Conservation (phyloP, 306 rosid species). For the Vigna radiata region DNA sequence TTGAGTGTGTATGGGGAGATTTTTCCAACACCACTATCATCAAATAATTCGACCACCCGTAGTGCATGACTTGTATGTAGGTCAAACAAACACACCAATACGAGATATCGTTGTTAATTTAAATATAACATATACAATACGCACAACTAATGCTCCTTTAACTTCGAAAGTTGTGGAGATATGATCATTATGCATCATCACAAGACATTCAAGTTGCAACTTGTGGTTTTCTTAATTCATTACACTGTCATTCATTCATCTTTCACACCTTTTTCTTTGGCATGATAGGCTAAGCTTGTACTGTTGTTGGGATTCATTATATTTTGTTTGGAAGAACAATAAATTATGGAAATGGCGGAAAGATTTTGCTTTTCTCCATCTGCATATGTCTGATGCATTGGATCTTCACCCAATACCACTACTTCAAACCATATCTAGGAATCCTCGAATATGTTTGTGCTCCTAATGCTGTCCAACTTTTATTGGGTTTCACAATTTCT, state of each 20-base stretch:
- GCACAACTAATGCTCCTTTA: constrained; percentile 14
- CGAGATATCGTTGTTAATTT: constrained; percentile 13
- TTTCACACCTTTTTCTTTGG: neutral
- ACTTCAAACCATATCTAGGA: neutral
- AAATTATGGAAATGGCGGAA: neutral
- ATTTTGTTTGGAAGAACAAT: neutral
- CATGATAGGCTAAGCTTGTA: neutral
- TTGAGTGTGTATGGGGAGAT: no score
- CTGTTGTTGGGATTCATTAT: neutral
- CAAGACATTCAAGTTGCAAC: neutral
- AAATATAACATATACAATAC: neutral
- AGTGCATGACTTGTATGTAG: neutral
- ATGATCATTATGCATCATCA: neutral
- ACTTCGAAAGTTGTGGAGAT: constrained; percentile 9
- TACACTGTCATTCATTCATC: no score
- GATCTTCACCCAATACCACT: constrained; percentile 36
- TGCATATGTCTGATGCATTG: constrained; percentile 29
- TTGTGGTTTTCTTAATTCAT: neutral
- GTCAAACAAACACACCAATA: neutral
- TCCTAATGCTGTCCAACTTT: neutral
- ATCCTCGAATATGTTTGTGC: neutral
- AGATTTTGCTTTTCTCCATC: constrained; percentile 15
- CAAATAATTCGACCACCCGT: neutral
- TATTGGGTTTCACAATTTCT: neutral
- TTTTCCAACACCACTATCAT: neutral